phyloP scores from a whole-genome alignment of 129 eudicot genomes.

The Flaveria ramosissima region DNA sequence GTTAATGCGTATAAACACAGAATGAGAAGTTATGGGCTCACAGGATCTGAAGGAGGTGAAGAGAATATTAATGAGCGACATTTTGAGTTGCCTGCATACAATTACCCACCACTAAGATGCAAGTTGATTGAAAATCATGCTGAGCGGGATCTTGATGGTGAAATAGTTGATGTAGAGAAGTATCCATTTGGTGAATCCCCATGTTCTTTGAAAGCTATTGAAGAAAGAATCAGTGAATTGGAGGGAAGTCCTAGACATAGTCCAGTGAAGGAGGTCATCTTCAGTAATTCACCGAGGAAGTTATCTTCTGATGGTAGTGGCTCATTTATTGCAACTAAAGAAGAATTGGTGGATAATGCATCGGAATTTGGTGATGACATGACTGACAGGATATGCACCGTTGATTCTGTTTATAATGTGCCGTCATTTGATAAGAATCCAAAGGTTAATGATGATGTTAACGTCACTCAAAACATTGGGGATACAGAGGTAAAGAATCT shows the following conservation, averaged over 20 bases:
- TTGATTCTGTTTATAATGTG: conserved; percentile 70
- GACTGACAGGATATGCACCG: conserved; percentile 76
- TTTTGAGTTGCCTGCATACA: conserved; percentile 53
- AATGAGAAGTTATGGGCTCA: conserved; percentile 85
- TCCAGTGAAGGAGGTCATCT: conserved; percentile 64
- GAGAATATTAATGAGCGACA: conserved; percentile 42
- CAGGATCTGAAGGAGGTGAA: conserved; percentile 78
- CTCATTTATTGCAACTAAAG: conserved; percentile 41
- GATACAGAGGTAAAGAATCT: conserved; percentile 76
- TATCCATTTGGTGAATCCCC: conserved; percentile 79
- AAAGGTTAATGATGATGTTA: conserved; percentile 63
- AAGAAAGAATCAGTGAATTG: conserved; percentile 69
- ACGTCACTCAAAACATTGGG: conserved; percentile 43
- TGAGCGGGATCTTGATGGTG: conserved; percentile 51
- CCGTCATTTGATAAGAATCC: conserved; percentile 42
- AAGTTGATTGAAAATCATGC: conserved; percentile 57
- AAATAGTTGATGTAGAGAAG: conserved; percentile 61
- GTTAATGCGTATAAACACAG: conserved; percentile 77
- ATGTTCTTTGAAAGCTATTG: conserved; percentile 61
- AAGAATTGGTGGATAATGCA: conserved; percentile 49
- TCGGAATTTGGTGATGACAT: conserved; percentile 75
- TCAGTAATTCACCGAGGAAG: conserved; percentile 57
- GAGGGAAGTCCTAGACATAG: conserved; percentile 59
- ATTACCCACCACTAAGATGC: conserved; percentile 76
- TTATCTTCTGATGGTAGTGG: conserved; percentile 49